Percentiles rank a stretch among this genome's conserved stretches.
These are phyloP conservation scores for Lotus japonicus DNA, from an alignment of 306 rosid genomes.

Conservation along the genomic window DNA sequence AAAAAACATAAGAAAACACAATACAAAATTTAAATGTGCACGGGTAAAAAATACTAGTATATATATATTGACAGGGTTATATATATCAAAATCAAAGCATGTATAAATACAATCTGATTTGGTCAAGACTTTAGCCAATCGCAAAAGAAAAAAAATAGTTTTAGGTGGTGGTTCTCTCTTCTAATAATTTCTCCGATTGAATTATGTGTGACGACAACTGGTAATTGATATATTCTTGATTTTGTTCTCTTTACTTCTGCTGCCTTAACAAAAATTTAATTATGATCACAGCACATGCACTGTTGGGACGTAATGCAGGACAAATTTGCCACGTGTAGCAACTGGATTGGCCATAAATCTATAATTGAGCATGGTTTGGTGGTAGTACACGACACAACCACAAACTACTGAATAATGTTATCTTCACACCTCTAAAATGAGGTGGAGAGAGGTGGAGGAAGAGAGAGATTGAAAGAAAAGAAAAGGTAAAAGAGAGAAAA, in stretches of 20 bases:
- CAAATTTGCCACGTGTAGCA: neutral
- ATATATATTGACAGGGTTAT: no score
- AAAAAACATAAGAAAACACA: no score
- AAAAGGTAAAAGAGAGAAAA: no score
- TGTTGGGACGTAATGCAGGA: neutral
- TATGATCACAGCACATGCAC: neutral
- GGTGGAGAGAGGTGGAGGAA: no score
- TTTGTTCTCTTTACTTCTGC: neutral
- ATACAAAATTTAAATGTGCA: no score
- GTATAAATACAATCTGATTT: neutral
- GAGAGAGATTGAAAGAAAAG: no score
- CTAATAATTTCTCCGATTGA: neutral
- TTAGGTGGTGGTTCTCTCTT: constrained; percentile 12
- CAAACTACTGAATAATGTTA: no score
- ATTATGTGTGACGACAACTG: constrained; percentile 11
- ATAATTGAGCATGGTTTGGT: constrained; percentile 17
- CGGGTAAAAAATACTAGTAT: no score
- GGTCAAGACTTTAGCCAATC: neutral
- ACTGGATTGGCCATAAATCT: neutral
- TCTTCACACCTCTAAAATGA: no score
- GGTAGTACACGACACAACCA: neutral
- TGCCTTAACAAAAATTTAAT: neutral
- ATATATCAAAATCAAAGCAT: neutral
- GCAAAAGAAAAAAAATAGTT: neutral
- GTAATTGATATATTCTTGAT: constrained; percentile 7